A percentile compares a stretch with the other conserved stretches of the same genome.
These are phyloP conservation scores for Sisymbrium altissimum DNA, from an alignment of 345 rosid genomes.

Conservation along the genomic window DNA sequence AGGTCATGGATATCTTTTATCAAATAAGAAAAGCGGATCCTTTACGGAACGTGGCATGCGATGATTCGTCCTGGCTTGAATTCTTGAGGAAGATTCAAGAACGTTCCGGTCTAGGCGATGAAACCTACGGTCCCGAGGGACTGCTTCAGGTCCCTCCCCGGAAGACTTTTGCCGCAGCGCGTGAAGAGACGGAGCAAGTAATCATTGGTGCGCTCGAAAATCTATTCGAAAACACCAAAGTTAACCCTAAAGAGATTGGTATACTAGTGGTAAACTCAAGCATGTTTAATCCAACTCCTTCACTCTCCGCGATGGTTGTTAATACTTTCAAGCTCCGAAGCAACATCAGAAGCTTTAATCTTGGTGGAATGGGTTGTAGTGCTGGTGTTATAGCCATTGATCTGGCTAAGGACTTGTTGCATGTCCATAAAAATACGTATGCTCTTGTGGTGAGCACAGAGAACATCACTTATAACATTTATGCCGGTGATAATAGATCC, in stretches of 20 bases:
- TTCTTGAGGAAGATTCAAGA: constrained; percentile 65
- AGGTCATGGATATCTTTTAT: constrained; percentile 22
- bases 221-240: constrained; percentile 45
- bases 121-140: constrained; percentile 59
- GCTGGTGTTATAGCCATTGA: constrained; percentile 68
- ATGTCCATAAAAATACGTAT: constrained; percentile 59
- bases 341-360: constrained; percentile 52
- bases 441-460: constrained; percentile 79
- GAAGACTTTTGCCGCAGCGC: constrained; percentile 52
- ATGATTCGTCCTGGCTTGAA: constrained; percentile 39
- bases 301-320: constrained; percentile 65
- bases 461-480: constrained; percentile 64
- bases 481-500: constrained; percentile 66
- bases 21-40: constrained; percentile 43
- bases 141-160: constrained; percentile 52
- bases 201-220: constrained; percentile 59
- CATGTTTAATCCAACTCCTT: constrained; percentile 76
- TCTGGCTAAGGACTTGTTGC: constrained; percentile 64
- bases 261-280: constrained; percentile 76
- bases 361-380: constrained; percentile 90
- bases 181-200: constrained; percentile 68
- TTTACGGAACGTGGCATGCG: constrained; percentile 7
- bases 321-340: constrained; percentile 60
- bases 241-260: constrained; percentile 64
- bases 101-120: constrained; percentile 75